Conservation (phyloP, 352 stramenopile genomes). For the Globisporangium apiculatum region DNA sequence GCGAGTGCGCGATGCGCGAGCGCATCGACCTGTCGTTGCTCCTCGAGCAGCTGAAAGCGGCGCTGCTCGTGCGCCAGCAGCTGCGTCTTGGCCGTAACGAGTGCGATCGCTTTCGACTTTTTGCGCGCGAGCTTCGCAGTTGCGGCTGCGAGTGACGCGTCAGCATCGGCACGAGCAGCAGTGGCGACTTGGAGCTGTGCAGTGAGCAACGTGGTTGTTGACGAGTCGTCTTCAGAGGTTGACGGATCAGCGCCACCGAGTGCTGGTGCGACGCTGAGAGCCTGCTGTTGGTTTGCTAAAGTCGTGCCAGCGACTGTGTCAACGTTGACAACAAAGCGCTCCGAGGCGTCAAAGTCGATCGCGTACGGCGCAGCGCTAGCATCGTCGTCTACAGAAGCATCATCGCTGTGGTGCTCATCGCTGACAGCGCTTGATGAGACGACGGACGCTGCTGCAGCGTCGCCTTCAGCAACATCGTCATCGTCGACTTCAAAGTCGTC, state of each 20-base stretch:
- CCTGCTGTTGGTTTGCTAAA: no score
- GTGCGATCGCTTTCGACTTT: conserved; percentile 29
- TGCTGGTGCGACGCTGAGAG: no score
- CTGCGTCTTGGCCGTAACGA: conserved; percentile 29
- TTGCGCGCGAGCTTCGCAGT: conserved; percentile 31
- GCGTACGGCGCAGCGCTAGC: no score
- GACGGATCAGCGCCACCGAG: conserved; percentile 7
- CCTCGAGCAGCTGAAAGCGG: conserved; percentile 28
- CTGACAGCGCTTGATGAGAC: not conserved
- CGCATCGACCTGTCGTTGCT: conserved; percentile 30
- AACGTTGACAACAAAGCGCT: no score
- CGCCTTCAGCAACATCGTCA: not conserved
- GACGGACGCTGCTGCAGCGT: not conserved
- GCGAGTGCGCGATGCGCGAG: conserved; percentile 31
- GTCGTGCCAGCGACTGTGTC: no score
- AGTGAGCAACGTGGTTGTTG: conserved; percentile 40
- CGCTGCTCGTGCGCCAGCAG: conserved; percentile 24
- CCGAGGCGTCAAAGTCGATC: no score
- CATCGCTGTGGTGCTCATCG: not conserved
- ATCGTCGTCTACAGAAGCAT: not conserved
- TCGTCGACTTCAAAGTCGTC: conserved; percentile 10
- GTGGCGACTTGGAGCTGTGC: conserved; percentile 13
- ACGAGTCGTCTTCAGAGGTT: conserved; percentile 34
- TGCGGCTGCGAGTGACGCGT: conserved; percentile 4
- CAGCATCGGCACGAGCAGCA: no score